These are phyloP conservation scores for Neocallimastix lanati DNA, from an alignment of 192 early-diverging fungal genomes.

Conservation along the genomic window DNA sequence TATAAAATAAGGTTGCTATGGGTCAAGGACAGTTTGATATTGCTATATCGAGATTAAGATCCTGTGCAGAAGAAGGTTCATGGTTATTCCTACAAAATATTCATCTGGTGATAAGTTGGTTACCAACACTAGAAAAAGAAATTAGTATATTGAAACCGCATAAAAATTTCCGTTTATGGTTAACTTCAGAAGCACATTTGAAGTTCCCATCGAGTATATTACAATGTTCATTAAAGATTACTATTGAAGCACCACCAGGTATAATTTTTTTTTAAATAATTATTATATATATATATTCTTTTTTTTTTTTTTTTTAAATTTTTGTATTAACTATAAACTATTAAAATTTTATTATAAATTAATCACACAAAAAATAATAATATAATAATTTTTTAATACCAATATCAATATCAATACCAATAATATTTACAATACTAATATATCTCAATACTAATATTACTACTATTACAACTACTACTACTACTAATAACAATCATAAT, in stretches of 20 bases:
- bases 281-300: too few relatives aligned
- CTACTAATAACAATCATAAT: too few relatives aligned
- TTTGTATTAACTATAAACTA: too few relatives aligned
- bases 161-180: conserved; percentile 27
- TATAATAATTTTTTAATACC: too few relatives aligned
- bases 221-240: conserved; percentile 29
- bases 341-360: too few relatives aligned
- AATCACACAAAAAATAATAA: too few relatives aligned
- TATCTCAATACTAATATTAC: too few relatives aligned
- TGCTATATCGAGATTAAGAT: conserved; percentile 16
- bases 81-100: conserved; percentile 40
- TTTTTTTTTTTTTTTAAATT: too few relatives aligned
- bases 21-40: conserved; percentile 36
- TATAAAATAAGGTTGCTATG: conserved; percentile 26
- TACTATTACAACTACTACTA: too few relatives aligned
- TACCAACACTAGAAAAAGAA: conserved; percentile 27
- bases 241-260: conserved; percentile 36
- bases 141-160: conserved; percentile 11
- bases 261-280: too few relatives aligned
- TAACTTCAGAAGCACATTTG: conserved; percentile 29
- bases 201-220: conserved; percentile 27
- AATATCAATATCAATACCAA: too few relatives aligned
- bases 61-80: conserved; percentile 11
- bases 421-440: too few relatives aligned
- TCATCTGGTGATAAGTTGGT: conserved; percentile 33